Evolutionary conservation across 768 basidiomycete genomes (phyloP), one percentile per base, ranked within the genome.

Genomic region (Tricholoma sp.): DNA sequence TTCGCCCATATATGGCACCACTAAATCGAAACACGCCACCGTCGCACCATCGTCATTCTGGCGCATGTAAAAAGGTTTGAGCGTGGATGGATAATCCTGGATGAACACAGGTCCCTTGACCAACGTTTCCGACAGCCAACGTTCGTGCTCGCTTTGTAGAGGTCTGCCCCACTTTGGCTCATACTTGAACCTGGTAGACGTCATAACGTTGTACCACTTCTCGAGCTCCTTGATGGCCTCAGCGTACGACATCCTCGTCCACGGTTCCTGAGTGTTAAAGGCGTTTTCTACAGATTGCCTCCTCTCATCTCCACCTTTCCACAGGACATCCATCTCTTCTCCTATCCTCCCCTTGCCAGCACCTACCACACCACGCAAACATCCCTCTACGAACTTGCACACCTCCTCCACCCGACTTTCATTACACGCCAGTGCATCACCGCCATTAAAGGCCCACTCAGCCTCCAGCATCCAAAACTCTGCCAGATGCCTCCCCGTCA

Each of bases 381-480:
- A 70, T 34, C 65, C 66, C 61, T 80, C 77, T 1, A 76, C 73
- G 8, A 76, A 63, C 17, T 66, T 67, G 53, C 76, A 78, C 15
- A 79, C 66, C 15, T 73, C 74, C 74, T 83, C 59, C 80, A 76
- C 53, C 6, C 54, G 37, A 34, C 55, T 49, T 33, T 29, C 47
- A 37, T 48, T 50, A 20, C 20, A 10, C 29, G 11, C 7, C 13
- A 32, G 17, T n/a, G 37, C 39, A 28, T 50, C 59, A 1, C 52
- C 57, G 5, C 41, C 29, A 31, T 41, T 53, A 45, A 76, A 72
- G 2, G 85, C 85, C 81, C 92, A 87, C 67, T 99, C 97, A 0
- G 91, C 95, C 72, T 99, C 97, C 53, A 98, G 83, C 97, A 99
- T 99, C 90, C 93, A 98, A 70, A 99, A 99, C 70, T 99, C 97